Conservation (phyloP, 177 flowering plant genomes). For the Vitis hybrid region DNA sequence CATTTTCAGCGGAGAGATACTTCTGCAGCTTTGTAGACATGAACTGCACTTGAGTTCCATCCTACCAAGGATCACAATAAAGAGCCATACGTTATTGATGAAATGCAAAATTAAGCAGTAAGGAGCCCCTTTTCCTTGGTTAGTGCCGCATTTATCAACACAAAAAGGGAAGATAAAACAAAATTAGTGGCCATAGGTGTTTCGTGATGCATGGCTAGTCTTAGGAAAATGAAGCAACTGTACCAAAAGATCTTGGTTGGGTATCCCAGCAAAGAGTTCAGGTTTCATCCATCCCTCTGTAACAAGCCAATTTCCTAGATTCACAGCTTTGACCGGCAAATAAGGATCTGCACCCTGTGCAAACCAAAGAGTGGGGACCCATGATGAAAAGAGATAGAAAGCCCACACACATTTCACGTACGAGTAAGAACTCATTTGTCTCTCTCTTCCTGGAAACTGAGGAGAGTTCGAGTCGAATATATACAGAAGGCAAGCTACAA, state of each 20-base stretch:
- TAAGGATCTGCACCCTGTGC: neutral
- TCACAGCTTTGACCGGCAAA: slow-evolving; percentile 24
- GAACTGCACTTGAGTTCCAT: slow-evolving; percentile 31
- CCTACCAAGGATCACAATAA: slow-evolving; percentile 8
- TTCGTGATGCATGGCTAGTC: too few species aligned
- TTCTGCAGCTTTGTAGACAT: slow-evolving; percentile 21
- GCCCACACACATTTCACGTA: neutral
- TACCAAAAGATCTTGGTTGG: slow-evolving; percentile 30
- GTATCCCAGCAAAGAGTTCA: slow-evolving; percentile 27
- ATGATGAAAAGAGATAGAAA: neutral
- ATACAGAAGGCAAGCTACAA: too few species aligned
- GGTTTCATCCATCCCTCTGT: slow-evolving; percentile 30
- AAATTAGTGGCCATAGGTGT: neutral
- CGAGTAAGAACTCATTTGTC: slow-evolving; percentile 2
- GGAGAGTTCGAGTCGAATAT: too few species aligned
- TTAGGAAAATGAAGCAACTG: neutral
- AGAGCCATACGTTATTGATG: too few species aligned
- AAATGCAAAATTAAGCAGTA: too few species aligned
- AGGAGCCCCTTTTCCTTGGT: too few species aligned
- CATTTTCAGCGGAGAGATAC: slow-evolving; percentile 20
- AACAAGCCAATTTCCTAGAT: slow-evolving; percentile 36
- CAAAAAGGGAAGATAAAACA: neutral
- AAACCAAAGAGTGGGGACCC: neutral
- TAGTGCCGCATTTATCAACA: too few species aligned
- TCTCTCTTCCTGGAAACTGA: neutral